Conservation (phyloP, 352 stramenopile species). For the Phytophthora citricola region DNA sequence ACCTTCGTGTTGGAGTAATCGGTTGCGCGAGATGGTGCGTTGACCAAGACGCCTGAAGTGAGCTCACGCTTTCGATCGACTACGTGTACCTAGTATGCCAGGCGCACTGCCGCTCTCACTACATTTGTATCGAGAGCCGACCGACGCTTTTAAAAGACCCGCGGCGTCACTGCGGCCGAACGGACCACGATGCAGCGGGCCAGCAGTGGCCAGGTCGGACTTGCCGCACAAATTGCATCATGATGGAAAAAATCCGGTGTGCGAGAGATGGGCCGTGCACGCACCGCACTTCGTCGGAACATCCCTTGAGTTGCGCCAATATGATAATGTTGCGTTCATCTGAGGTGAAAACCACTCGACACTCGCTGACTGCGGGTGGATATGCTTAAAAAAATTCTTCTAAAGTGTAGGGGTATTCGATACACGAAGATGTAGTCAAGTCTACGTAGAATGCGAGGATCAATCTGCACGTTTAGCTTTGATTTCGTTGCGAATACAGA, state of each 20-base stretch:
- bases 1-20: slow-evolving; percentile 27
- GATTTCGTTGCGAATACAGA: slow-evolving; percentile 20
- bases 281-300: slow-evolving; percentile 26
- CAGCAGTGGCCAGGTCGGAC: background rate
- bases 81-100: too few relatives aligned
- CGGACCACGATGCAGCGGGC: too few relatives aligned
- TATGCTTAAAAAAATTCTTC: too few relatives aligned
- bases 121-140: too few relatives aligned
- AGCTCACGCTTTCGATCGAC: too few relatives aligned
- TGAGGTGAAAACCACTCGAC: too few relatives aligned
- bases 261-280: slow-evolving; percentile 16
- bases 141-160: too few relatives aligned
- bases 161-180: too few relatives aligned
- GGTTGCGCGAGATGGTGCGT: slow-evolving; percentile 2
- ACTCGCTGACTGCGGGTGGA: too few relatives aligned
- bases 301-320: slow-evolving; percentile 18
- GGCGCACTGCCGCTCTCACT: too few relatives aligned
- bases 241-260: slow-evolving; percentile 23
- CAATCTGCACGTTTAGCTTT: slow-evolving; percentile 18
- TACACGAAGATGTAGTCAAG: slow-evolving; percentile 57
- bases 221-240: background rate
- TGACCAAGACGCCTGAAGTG: too few relatives aligned
- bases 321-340: slow-evolving; percentile 6
- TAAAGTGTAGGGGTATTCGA: slow-evolving; percentile 17
- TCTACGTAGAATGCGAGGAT: slow-evolving; percentile 20